These are phyloP conservation scores for Oryza nivara DNA, from an alignment of 176 grass and related monocot genomes.

Conservation along the genomic window DNA sequence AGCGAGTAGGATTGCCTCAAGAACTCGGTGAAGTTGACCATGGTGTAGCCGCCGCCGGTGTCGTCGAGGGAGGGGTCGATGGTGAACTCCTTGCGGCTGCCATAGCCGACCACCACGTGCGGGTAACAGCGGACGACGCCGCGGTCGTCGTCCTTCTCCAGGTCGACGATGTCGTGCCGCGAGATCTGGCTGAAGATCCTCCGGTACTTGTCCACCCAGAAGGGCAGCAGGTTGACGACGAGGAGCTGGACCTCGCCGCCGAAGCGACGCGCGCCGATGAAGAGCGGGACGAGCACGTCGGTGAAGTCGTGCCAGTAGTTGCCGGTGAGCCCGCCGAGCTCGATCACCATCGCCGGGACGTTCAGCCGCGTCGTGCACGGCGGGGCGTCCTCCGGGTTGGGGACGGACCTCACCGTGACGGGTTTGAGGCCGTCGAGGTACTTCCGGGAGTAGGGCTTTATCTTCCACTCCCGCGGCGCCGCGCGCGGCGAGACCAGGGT, in stretches of 20 bases:
- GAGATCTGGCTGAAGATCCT: slow-evolving; percentile 50
- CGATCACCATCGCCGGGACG: slow-evolving; percentile 64
- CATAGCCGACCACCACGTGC: slow-evolving; percentile 54
- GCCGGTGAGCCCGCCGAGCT: slow-evolving; percentile 62
- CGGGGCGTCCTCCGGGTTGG: slow-evolving; percentile 26
- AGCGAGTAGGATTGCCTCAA: slow-evolving; percentile 49
- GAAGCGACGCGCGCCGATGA: slow-evolving; percentile 57
- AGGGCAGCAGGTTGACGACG: slow-evolving; percentile 58
- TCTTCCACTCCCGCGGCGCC: slow-evolving; percentile 48
- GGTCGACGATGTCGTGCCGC: slow-evolving; percentile 59
- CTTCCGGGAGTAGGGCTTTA: slow-evolving; percentile 70
- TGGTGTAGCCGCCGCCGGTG: slow-evolving; percentile 51
- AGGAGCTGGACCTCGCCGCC: slow-evolving; percentile 58
- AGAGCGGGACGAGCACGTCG: slow-evolving; percentile 64
- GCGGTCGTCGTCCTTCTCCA: slow-evolving; percentile 48
- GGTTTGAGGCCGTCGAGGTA: slow-evolving; percentile 55
- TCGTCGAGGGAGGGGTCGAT: slow-evolving; percentile 50
- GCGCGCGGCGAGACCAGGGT: slow-evolving; percentile 44
- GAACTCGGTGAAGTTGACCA: slow-evolving; percentile 65
- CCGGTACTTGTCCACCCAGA: slow-evolving; percentile 56
- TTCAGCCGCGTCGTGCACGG: slow-evolving; percentile 38
- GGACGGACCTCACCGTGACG: slow-evolving; percentile 45
- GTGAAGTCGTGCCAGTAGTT: slow-evolving; percentile 87
- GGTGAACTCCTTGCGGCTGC: slow-evolving; percentile 67
- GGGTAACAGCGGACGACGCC: slow-evolving; percentile 55